Evolutionary conservation across 768 basidiomycete genomes (phyloP).

Genomic region (Rubroboletus pulcherrimus): DNA sequence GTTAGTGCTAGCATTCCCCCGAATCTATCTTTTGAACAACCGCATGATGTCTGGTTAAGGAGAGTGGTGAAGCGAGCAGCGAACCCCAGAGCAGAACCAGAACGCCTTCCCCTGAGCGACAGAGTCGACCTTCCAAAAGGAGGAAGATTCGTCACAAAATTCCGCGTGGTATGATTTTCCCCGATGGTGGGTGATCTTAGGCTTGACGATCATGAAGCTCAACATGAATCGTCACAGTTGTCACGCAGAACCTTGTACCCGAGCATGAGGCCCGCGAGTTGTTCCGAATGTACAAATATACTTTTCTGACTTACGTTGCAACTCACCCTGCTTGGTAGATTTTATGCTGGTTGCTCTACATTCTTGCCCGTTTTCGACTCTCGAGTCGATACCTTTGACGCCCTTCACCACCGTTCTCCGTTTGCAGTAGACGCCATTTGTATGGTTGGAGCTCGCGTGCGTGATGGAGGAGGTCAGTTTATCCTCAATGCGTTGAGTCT

Average conservation of each 20-base stretch:
- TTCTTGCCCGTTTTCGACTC: slow-evolving; percentile 87
- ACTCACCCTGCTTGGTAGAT: slow-evolving; percentile 44
- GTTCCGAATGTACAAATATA: slow-evolving; percentile 63
- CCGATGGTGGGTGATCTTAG: slow-evolving; percentile 55
- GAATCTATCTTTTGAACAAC: slow-evolving; percentile 1
- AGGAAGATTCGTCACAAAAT: slow-evolving; percentile 66
- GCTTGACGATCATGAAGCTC: background rate
- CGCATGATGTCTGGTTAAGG: slow-evolving; percentile 38
- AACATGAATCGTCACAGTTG: slow-evolving; percentile 45
- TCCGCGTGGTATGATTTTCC: slow-evolving; percentile 59
- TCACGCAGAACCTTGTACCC: slow-evolving; percentile 76
- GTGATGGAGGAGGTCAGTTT: slow-evolving; percentile 79
- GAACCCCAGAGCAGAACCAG: slow-evolving; percentile 73
- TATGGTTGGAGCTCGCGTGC: slow-evolving; percentile 87
- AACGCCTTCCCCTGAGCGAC: slow-evolving; percentile 68
- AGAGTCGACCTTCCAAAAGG: slow-evolving; percentile 64
- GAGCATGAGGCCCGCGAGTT: slow-evolving; percentile 83
- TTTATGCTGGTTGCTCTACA: slow-evolving; percentile 89
- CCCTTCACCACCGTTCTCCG: slow-evolving; percentile 83
- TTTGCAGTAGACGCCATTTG: slow-evolving; percentile 92
- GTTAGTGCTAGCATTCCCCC: slow-evolving; percentile 34
- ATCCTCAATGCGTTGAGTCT: background rate
- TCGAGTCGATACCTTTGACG: slow-evolving; percentile 79
- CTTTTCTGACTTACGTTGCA: slow-evolving; percentile 5
- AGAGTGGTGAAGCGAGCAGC: slow-evolving; percentile 68